A percentile compares a stretch with the other conserved stretches of the same genome.
These are phyloP conservation scores for Mycena metata DNA, from an alignment of 768 basidiomycete genomes.

Conservation along the genomic window DNA sequence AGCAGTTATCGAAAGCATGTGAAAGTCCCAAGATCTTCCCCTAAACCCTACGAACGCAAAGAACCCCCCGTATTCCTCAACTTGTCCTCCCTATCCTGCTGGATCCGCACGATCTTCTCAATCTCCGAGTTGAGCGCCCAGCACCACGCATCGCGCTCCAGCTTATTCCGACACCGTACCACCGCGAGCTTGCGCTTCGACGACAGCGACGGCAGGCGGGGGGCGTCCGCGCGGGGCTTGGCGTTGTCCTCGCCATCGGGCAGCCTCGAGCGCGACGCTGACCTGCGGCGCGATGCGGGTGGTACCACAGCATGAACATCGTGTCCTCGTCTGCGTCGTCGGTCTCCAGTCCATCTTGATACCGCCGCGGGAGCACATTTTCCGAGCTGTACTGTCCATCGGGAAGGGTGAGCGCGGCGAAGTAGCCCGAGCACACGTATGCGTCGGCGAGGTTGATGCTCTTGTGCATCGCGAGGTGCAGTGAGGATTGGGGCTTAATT, in stretches of 20 bases:
- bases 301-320: conserved; percentile 86
- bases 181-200: conserved; percentile 73
- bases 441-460: conserved; percentile 77
- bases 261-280: conserved; percentile 39
- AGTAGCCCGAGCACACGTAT: conserved; percentile 90
- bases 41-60: conserved; percentile 16
- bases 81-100: conserved; percentile 73
- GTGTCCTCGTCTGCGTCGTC: conserved; percentile 91
- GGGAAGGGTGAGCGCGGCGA: conserved; percentile 77
- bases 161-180: conserved; percentile 81
- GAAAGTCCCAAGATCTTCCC: background rate
- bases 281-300: conserved; percentile 50
- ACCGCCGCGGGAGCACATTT: conserved; percentile 74
- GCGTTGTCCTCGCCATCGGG: conserved; percentile 43
- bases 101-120: conserved; percentile 78
- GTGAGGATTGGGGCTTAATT: conserved; percentile 67
- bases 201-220: conserved; percentile 63
- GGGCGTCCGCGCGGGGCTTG: conserved; percentile 43
- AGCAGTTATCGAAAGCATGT: background rate
- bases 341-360: conserved; percentile 91
- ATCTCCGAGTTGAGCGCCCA: conserved; percentile 94
- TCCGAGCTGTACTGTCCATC: conserved; percentile 73
- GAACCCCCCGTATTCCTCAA: conserved; percentile 71
- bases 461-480: conserved; percentile 69
- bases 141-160: conserved; percentile 96